A percentile compares a stretch with the other conserved stretches of the same genome.
Evolutionary conservation across 192 early-diverging fungal species (phyloP).

Genomic region (Linnemannia schmuckeri): DNA sequence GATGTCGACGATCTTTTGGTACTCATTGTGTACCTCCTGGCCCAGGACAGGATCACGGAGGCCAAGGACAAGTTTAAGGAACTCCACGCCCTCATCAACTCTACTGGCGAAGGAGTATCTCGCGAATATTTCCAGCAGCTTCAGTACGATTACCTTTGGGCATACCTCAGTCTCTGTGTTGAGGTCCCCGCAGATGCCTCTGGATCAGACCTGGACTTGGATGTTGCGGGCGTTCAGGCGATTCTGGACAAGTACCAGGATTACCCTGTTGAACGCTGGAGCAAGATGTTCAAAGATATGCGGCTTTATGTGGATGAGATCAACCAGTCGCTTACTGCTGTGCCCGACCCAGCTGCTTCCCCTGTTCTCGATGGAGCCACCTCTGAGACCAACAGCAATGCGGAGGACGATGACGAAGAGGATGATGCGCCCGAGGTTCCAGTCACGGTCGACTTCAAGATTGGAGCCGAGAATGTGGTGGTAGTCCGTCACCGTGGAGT

Average conservation of each 20-base stretch:
- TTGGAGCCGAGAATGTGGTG: slow-evolving; percentile 41
- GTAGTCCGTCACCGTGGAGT: slow-evolving; percentile 57
- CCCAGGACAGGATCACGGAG: slow-evolving; percentile 64
- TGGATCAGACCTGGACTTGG: neutral
- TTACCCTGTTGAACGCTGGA: slow-evolving; percentile 59
- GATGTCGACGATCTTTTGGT: slow-evolving; percentile 48
- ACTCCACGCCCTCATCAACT: neutral
- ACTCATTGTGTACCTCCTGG: slow-evolving; percentile 57
- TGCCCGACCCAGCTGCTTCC: neutral
- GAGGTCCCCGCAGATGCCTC: slow-evolving; percentile 23
- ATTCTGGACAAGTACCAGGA: slow-evolving; percentile 30
- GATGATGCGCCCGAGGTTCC: slow-evolving; percentile 29
- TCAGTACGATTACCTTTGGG: slow-evolving; percentile 47
- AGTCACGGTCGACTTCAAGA: slow-evolving; percentile 58
- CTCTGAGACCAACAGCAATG: neutral
- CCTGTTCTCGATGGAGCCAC: neutral
- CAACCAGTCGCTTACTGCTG: neutral
- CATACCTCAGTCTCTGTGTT: slow-evolving; percentile 39
- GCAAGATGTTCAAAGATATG: slow-evolving; percentile 58
- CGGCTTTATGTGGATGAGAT: slow-evolving; percentile 54
- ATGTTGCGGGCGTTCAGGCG: slow-evolving; percentile 24
- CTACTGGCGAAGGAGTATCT: too few species aligned
- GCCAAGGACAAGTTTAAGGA: slow-evolving; percentile 39
- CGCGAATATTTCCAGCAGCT: slow-evolving; percentile 25
- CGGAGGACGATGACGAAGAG: slow-evolving; percentile 14